Base-by-base conservation (phyloP, 1,284 basidiomycete genomes). In the Termitomyces sp. region DNA sequence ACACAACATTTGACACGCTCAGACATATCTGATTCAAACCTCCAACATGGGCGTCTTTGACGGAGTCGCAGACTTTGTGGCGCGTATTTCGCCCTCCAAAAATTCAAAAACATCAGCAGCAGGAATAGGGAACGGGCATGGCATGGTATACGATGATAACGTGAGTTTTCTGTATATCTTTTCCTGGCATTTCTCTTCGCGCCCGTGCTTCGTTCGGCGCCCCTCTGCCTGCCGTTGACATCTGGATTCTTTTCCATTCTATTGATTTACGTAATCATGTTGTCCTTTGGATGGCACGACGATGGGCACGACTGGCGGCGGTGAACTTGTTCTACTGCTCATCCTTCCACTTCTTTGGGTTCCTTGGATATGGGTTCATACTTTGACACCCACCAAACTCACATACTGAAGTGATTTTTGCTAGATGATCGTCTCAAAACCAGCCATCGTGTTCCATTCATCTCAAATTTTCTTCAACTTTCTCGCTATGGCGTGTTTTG, bases 381-480 rank as follows among this genome's bases (percentile, higher is more conserved):
- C 62, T 62, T 59, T 64, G 31, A 17, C 41, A 26, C 19, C 24
- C 34, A 36, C 30, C 53, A 38, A 57, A 51, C 60, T 53, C 45
- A 39, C 21, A 47, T 55, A 46, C 55, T 56, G 54, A 56, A 52
- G 40, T 46, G 31, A 46, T 40, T 59, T 58, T 64, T 58, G 61
- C 44, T 67, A 91, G 89, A 89, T 91, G 88, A 90, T 91, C 61
- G 82, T 91, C 33, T 86, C 88, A 26, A 91, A 90, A 74, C 85
- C 87, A 9, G 78, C 83, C 55, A 87, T 91, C 64, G 76, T 90
- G 47, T 84, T 86, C 67, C 82, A 88, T 67, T 69, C 79, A 21
- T 82, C 79, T 1, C 86, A 94, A 75, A 78, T 83, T 53, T 93
- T 95, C 76, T 92, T 94, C 81, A 87, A 88, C 67, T 94, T 95